Evolutionary conservation across 2,329 filamentous ascomycete genomes (phyloP).

Genomic region (Dactylonectria macrodidyma): DNA sequence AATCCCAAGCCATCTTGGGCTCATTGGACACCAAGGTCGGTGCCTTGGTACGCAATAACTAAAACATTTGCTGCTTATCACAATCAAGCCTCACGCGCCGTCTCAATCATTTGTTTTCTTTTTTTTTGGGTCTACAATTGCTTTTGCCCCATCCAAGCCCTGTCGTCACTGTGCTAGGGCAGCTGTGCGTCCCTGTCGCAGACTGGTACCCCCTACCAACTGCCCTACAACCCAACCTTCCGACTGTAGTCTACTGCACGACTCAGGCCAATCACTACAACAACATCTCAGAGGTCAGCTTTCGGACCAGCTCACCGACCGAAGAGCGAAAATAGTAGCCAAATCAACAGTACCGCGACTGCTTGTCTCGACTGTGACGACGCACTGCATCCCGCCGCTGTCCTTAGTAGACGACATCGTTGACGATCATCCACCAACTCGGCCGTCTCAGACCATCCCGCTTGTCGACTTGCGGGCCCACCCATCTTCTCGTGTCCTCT

Average conservation of each 20-base stretch:
- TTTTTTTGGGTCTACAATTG: background rate
- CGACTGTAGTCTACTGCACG: background rate
- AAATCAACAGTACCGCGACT: constrained; percentile 3
- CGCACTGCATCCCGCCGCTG: background rate
- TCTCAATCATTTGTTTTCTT: constrained; percentile 11
- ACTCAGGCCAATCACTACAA: constrained; percentile 6
- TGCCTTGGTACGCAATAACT: background rate
- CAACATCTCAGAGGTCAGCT: background rate
- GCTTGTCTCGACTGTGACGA: constrained; percentile 16
- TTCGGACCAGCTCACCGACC: background rate
- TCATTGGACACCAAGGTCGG: no score
- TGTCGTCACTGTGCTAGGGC: constrained; percentile 3
- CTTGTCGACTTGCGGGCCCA: constrained; percentile 23
- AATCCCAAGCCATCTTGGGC: constrained; percentile 16
- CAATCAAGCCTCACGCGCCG: background rate
- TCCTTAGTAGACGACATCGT: background rate
- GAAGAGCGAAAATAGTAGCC: background rate
- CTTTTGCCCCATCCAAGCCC: background rate
- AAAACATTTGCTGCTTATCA: background rate
- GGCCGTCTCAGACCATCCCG: constrained; percentile 22
- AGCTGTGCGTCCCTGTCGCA: background rate
- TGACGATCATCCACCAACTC: constrained; percentile 12
- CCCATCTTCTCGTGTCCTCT: constrained; percentile 16
- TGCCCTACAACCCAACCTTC: background rate
- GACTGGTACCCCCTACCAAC: background rate